Evolutionary conservation across 441 rosid genomes (phyloP).

Genomic region (California macrophylla): DNA sequence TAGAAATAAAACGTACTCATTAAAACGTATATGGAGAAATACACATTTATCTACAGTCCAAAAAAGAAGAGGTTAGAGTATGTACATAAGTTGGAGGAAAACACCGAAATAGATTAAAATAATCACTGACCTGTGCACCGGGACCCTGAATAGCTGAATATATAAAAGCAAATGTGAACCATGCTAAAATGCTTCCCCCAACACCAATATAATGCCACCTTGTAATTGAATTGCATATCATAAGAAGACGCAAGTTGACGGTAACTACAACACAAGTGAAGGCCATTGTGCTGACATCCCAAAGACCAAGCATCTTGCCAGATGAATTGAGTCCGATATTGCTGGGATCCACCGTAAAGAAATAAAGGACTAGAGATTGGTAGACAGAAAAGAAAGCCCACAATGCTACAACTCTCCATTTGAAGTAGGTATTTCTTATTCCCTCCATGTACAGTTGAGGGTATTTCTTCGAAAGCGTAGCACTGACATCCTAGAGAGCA

Average conservation of each 20-base stretch:
- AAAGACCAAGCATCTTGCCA: slow-evolving; percentile 78
- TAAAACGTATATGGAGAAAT: slow-evolving; percentile 66
- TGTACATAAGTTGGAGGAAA: neutral
- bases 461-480: slow-evolving; percentile 87
- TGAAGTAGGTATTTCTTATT: slow-evolving; percentile 72
- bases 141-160: slow-evolving; percentile 57
- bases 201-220: slow-evolving; percentile 85
- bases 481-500: slow-evolving; percentile 71
- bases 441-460: slow-evolving; percentile 92
- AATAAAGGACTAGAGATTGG: slow-evolving; percentile 75
- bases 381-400: slow-evolving; percentile 90
- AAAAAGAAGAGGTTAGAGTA: slow-evolving; percentile 19
- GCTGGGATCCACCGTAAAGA: slow-evolving; percentile 58
- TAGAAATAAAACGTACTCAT: slow-evolving; percentile 93
- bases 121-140: slow-evolving; percentile 49
- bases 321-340: slow-evolving; percentile 54
- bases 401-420: slow-evolving; percentile 75
- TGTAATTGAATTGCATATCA: slow-evolving; percentile 90
- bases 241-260: slow-evolving; percentile 85
- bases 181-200: slow-evolving; percentile 86
- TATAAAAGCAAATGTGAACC: slow-evolving; percentile 71
- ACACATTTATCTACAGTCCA: slow-evolving; percentile 67
- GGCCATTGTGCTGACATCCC: slow-evolving; percentile 98
- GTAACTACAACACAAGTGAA: slow-evolving; percentile 93
- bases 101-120: slow-evolving; percentile 2